These are phyloP conservation scores for Medicago lupulina DNA, from an alignment of 306 rosid genomes.

Conservation along the genomic window DNA sequence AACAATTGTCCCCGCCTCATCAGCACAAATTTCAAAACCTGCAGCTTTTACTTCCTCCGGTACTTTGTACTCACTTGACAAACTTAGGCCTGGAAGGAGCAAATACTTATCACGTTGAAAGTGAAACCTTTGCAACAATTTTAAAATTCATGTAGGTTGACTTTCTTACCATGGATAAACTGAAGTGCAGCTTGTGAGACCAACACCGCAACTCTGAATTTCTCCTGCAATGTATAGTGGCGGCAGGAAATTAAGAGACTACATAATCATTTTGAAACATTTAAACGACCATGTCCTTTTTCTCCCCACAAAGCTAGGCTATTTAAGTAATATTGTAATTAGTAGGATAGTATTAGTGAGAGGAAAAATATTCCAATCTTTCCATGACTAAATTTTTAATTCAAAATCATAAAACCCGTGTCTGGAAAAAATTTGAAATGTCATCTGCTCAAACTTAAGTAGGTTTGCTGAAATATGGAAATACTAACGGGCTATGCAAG, in stretches of 20 bases:
- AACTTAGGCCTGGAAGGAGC: conserved; percentile 64
- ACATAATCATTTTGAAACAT: background rate
- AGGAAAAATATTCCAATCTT: conserved; percentile 30
- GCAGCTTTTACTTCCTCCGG: conserved; percentile 89
- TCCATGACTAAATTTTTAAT: conserved; percentile 2
- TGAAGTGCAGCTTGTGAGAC: conserved; percentile 99
- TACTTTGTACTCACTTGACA: conserved; percentile 69
- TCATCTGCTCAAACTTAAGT: conserved; percentile 31
- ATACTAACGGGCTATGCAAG: background rate
- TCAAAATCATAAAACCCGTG: conserved; percentile 25
- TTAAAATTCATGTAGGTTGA: conserved; percentile 21
- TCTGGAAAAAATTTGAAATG: conserved; percentile 11
- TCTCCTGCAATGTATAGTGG: conserved; percentile 66
- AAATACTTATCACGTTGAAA: conserved; percentile 28
- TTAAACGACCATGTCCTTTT: conserved; percentile 16
- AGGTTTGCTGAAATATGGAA: conserved; percentile 12
- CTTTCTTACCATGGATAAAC: conserved; percentile 81
- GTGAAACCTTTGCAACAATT: conserved; percentile 1
- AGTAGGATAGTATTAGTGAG: conserved; percentile 8
- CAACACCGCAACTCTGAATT: conserved; percentile 97
- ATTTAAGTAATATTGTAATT: conserved; percentile 3
- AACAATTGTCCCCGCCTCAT: conserved; percentile 77
- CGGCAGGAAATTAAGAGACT: conserved; percentile 18
- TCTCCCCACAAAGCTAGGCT: conserved; percentile 18
- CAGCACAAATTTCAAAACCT: conserved; percentile 86